Evolutionary conservation across 2,329 filamentous ascomycete species (phyloP).

Genomic region (Monosporascus sp.): DNA sequence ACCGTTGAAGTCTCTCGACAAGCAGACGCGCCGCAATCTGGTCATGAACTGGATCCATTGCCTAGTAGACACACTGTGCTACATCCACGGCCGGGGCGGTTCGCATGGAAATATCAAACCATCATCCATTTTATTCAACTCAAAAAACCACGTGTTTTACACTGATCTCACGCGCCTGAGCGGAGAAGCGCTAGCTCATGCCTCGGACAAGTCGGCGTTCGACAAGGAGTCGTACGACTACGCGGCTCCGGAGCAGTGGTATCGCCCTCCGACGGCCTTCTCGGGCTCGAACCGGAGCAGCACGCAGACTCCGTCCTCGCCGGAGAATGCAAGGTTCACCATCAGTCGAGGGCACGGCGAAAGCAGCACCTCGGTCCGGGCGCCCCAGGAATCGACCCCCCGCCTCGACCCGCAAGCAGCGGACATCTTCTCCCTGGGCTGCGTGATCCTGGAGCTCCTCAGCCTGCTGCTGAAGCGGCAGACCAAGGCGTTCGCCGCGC

Average conservation of each 20-base stretch:
- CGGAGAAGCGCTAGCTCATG: constrained; percentile 35
- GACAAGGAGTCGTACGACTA: constrained; percentile 70
- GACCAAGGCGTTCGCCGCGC: constrained; percentile 58
- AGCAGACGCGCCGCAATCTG: constrained; percentile 52
- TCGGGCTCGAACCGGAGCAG: constrained; percentile 24
- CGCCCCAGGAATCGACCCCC: constrained; percentile 34
- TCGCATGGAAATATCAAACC: constrained; percentile 67
- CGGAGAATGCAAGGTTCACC: constrained; percentile 31
- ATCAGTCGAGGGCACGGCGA: constrained; percentile 31
- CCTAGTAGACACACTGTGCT: constrained; percentile 62
- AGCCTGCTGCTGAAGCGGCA: constrained; percentile 65
- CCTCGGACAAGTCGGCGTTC: constrained; percentile 42
- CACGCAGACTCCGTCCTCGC: constrained; percentile 27
- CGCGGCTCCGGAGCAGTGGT: constrained; percentile 63
- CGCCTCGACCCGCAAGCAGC: constrained; percentile 51
- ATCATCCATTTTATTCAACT: constrained; percentile 63
- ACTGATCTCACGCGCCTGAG: constrained; percentile 54
- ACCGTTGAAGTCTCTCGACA: constrained; percentile 56
- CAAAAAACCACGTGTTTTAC: constrained; percentile 61
- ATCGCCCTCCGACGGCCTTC: constrained; percentile 34
- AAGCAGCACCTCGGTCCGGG: constrained; percentile 25
- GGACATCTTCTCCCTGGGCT: constrained; percentile 69
- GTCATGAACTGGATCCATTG: constrained; percentile 73
- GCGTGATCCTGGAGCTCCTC: constrained; percentile 67
- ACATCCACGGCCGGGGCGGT: constrained; percentile 58